Evolutionary conservation across 495 filamentous ascomycete species (phyloP).

Genomic region (Glonium stellatum): DNA sequence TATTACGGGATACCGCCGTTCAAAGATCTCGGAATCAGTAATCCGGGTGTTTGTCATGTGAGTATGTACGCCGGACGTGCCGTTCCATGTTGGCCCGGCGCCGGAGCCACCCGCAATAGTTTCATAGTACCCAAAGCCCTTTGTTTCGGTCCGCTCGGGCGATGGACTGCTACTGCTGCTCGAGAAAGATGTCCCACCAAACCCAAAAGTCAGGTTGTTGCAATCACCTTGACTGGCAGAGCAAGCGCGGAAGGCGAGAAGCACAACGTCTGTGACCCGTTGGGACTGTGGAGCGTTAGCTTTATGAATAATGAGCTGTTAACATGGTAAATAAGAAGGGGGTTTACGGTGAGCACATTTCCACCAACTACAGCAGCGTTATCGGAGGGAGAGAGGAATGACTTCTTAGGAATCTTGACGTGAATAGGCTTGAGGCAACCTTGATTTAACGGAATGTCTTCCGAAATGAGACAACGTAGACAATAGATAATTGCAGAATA

Average conservation of each 20-base stretch:
- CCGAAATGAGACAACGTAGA: conserved; percentile 80
- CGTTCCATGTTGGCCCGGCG: conserved; percentile 80
- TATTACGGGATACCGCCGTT: conserved; percentile 84
- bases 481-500: conserved; percentile 97
- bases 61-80: conserved; percentile 82
- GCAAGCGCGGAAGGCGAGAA: conserved; percentile 83
- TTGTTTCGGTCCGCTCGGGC: conserved; percentile 37
- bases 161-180: conserved; percentile 33
- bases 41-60: conserved; percentile 99
- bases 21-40: conserved; percentile 93
- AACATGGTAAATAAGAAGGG: conserved; percentile 7
- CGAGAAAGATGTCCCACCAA: conserved; percentile 58
- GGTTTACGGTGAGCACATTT: conserved; percentile 72
- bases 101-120: conserved; percentile 92
- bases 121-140: conserved; percentile 95
- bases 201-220: conserved; percentile 84
- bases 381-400: conserved; percentile 78
- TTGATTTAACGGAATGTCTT: conserved; percentile 95
- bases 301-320: conserved; percentile 22
- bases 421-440: conserved; percentile 85
- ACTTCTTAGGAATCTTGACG: conserved; percentile 74
- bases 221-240: conserved; percentile 88
- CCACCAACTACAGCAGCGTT: conserved; percentile 91
- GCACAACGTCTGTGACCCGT: conserved; percentile 88
- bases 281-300: conserved; percentile 45